Percentiles rank a stretch among this genome's conserved stretches.
Conservation (phyloP, 2,329 filamentous ascomycete genomes). For the Trichoderma cornu-damae region DNA sequence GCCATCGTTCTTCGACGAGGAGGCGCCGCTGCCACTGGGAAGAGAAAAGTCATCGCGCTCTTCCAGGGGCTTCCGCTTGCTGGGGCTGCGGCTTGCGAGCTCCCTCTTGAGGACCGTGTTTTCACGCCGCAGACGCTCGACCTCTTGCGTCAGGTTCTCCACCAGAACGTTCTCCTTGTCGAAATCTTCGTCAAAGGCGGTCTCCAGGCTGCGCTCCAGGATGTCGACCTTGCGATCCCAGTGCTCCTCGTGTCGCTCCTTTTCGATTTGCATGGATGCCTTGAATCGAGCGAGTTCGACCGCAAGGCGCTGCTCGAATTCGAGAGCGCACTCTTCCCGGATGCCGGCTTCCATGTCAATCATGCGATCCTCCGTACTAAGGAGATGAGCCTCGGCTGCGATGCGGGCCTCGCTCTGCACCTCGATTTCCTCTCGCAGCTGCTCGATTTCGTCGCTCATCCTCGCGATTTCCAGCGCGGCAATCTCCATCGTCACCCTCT, state of each 20-base stretch:
- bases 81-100: constrained; percentile 57
- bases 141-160: constrained; percentile 64
- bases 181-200: constrained; percentile 47
- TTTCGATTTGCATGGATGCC: constrained; percentile 68
- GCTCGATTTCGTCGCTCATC: constrained; percentile 67
- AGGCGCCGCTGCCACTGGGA: not conserved
- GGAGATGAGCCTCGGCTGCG: constrained; percentile 67
- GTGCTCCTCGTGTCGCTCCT: constrained; percentile 75
- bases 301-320: constrained; percentile 75
- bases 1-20: constrained; percentile 13
- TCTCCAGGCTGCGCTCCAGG: constrained; percentile 46
- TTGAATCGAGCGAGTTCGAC: constrained; percentile 79
- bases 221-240: constrained; percentile 79
- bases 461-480: constrained; percentile 75
- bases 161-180: constrained; percentile 59
- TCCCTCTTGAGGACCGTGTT: constrained; percentile 62
- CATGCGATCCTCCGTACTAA: constrained; percentile 61
- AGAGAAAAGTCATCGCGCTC: constrained; percentile 47
- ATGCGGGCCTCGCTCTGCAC: constrained; percentile 65
- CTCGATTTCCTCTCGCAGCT: constrained; percentile 62
- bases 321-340: constrained; percentile 79
- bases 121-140: constrained; percentile 62
- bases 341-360: constrained; percentile 73
- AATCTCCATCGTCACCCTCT: constrained; percentile 71
- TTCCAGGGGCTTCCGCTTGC: constrained; percentile 51